Percentiles rank a stretch among this genome's conserved stretches.
Evolutionary conservation across 2,329 filamentous ascomycete genomes (phyloP).

Genomic region (Pestalotiopsis sp.): DNA sequence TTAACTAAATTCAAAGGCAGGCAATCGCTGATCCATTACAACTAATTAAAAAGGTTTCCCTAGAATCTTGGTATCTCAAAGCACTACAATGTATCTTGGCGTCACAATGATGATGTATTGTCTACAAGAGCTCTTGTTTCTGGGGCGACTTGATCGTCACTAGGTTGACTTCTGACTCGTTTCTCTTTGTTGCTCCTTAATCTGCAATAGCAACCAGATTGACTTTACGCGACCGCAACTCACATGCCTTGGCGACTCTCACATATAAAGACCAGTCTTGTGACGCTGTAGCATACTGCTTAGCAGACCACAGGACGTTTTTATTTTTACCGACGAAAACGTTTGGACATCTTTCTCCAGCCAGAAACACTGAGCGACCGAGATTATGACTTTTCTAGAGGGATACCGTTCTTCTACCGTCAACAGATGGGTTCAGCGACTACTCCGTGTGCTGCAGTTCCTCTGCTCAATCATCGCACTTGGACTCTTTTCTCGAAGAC

Average conservation of each 20-base stretch:
- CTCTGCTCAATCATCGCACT: constrained; percentile 43
- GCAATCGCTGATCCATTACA: neutral
- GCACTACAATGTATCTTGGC: neutral
- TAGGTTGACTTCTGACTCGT: neutral
- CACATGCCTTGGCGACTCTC: neutral
- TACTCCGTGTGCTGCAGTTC: constrained; percentile 44
- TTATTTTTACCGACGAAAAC: neutral
- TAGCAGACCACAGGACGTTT: neutral
- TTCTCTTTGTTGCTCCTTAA: neutral
- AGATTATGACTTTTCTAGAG: constrained; percentile 7
- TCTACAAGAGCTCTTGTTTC: neutral
- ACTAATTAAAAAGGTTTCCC: neutral
- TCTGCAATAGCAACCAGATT: neutral
- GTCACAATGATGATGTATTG: neutral
- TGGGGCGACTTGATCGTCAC: neutral
- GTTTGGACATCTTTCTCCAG: neutral
- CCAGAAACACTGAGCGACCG: neutral
- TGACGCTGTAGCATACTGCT: too few relatives aligned
- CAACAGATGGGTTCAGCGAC: constrained; percentile 31
- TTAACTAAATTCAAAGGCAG: neutral
- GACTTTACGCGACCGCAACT: neutral
- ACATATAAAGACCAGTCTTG: neutral
- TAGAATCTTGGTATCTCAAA: neutral
- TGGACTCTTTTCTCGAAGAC: constrained; percentile 41
- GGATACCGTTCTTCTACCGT: constrained; percentile 2